Conservation (phyloP, 495 filamentous ascomycete genomes). For the Podospora pseudoanserina region DNA sequence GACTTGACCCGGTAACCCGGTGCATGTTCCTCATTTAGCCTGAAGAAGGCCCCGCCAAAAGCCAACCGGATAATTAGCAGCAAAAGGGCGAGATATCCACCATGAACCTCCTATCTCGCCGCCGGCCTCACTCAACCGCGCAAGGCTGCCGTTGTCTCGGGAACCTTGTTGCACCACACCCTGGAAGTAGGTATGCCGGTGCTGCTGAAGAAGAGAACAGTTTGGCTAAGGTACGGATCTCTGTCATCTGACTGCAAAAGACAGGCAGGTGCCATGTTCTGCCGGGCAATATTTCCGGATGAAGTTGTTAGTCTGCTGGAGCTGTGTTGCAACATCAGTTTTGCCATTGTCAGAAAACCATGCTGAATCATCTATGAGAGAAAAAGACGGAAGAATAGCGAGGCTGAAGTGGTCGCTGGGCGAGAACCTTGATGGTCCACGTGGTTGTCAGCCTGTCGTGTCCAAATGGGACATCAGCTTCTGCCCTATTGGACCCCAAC, state of each 20-base stretch:
- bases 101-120: constrained; percentile 20
- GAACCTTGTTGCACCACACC: constrained; percentile 3
- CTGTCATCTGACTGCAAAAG: background rate
- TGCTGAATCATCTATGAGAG: background rate
- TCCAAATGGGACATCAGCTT: background rate
- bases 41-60: constrained; percentile 26
- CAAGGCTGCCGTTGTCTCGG: constrained; percentile 2
- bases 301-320: background rate
- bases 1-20: constrained; percentile 36
- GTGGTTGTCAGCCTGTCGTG: constrained; percentile 7
- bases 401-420: background rate
- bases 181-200: background rate
- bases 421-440: constrained; percentile 12
- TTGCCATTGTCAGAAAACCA: background rate
- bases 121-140: constrained; percentile 4
- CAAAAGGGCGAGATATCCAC: constrained; percentile 16
- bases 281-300: background rate
- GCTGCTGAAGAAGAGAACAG: background rate
- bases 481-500: background rate
- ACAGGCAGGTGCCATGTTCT: background rate
- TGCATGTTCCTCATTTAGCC: constrained; percentile 30
- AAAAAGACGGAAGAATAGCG: background rate
- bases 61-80: constrained; percentile 28
- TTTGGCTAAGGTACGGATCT: background rate
- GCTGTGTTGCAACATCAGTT: background rate